Base-by-base conservation (phyloP, 2,329 filamentous ascomycete genomes). In the Cadophora luteo-olivacea region DNA sequence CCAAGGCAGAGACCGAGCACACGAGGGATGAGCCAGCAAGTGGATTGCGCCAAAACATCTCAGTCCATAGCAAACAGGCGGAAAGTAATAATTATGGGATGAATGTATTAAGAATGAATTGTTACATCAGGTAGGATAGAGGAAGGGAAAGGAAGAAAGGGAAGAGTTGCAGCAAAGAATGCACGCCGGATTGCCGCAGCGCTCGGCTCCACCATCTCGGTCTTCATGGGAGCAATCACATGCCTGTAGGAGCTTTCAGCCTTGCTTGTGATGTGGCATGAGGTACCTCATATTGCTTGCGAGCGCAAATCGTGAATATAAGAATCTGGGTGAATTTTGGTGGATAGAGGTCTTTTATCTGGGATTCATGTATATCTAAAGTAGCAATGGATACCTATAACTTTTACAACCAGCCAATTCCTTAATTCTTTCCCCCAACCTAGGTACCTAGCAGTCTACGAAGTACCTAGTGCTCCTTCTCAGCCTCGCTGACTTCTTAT, bases 1-100 rank as follows among this genome's bases (percentile, higher is more conserved):
- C 69, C 68, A 68, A 70, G 72, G 69, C 70, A 72, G 69, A 68
- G n/a, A 67, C 38, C 55, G 45, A 69, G 51, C 52, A 61, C 58
- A 24, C 52, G 58, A 49, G n/a, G 11, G 24, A 36, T 51, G 12
- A 24, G n/a, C 58, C 52, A 67, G 61, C 61, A 57, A 67, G 24
- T 29, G 52, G 29, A 45, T 22, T 48, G 38, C 32, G 29, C 49
- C 65, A 61, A 49, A 58, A 58, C 68, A 70, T 70, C 22, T 68
- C 66, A 68, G 51, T 63, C 45, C 33, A 36, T 64, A 14, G 48
- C n/a, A 24, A 24, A 54, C 32, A 41, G 36, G 22, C 32, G 11
- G 32, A 32, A 7, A 19, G 55, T 32, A 14, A 33, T 55, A 19
- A 55, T 55, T 33, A 33, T 55, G 9, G 14, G 14, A 29, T 45